Percentiles rank a stretch among this genome's conserved stretches.
phyloP scores from a whole-genome alignment of 768 basidiomycete genomes.

The Kwoniella dejecticola region DNA sequence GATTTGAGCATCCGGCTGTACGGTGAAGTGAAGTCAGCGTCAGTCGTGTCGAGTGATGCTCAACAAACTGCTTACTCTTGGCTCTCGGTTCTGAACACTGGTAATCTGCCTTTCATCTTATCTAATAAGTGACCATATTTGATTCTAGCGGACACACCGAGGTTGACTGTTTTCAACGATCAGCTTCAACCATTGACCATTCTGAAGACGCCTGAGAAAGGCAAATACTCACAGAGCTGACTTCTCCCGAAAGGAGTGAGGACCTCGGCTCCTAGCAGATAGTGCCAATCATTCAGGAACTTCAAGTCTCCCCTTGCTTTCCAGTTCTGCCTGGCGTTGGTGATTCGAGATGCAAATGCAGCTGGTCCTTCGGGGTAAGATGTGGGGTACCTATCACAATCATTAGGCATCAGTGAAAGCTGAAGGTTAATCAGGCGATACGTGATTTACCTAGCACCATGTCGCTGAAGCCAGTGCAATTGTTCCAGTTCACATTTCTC shows the following conservation, averaged over 20 bases:
- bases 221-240: constrained; percentile 63
- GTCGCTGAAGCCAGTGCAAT: constrained; percentile 54
- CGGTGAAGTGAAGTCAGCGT: not conserved
- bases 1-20: constrained; percentile 61
- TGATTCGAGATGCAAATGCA: constrained; percentile 33
- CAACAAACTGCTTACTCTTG: constrained; percentile 58
- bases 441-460: constrained; percentile 46
- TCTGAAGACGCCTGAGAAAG: not conserved
- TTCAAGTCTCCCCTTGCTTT: constrained; percentile 64
- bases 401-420: not conserved
- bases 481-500: constrained; percentile 43
- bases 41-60: not conserved
- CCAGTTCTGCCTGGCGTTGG: constrained; percentile 23
- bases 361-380: constrained; percentile 36
- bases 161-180: constrained; percentile 58
- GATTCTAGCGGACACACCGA: constrained; percentile 67
- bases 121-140: constrained; percentile 76
- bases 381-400: constrained; percentile 44
- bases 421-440: too few relatives aligned
- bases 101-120: constrained; percentile 68
- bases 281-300: constrained; percentile 83
- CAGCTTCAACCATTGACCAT: not conserved
- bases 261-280: constrained; percentile 81
- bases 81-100: constrained; percentile 77
- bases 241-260: constrained; percentile 88